A percentile compares a stretch with the other conserved stretches of the same genome.
Conservation (phyloP, 208 protist species). For the Leishmania major region DNA sequence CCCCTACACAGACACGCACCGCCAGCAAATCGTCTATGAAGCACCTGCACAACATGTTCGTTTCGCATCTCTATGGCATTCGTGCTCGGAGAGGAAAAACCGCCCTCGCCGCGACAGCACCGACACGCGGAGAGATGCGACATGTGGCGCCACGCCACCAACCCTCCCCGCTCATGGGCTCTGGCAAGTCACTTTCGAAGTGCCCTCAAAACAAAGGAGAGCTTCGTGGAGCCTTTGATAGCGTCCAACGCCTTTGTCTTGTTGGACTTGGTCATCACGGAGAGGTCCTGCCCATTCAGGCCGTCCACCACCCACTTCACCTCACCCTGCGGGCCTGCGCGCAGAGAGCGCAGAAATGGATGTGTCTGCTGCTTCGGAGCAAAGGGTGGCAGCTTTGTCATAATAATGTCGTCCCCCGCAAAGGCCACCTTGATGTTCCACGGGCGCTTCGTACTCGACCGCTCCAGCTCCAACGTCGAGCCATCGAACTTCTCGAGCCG, state of each 20-base stretch:
- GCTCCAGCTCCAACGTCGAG: conserved; percentile 17
- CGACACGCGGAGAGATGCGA: neutral
- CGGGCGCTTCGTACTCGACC: conserved; percentile 9
- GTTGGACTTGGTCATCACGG: conserved; percentile 25
- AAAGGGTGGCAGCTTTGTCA: conserved; percentile 52
- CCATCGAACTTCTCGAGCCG: conserved; percentile 25
- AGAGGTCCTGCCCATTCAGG: conserved; percentile 64
- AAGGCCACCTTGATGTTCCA: conserved; percentile 64
- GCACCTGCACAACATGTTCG: neutral
- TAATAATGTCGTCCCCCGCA: conserved; percentile 42
- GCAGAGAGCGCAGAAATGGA: conserved; percentile 51
- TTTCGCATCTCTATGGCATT: neutral
- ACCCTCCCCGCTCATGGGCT: neutral
- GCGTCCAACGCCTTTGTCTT: conserved; percentile 45
- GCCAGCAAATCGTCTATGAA: neutral
- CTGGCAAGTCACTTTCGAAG: conserved; percentile 11
- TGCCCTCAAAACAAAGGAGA: conserved; percentile 27
- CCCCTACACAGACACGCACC: conserved; percentile 4
- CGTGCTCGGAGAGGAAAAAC: neutral
- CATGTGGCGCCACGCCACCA: neutral
- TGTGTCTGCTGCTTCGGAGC: conserved; percentile 24
- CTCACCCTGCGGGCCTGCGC: conserved; percentile 32
- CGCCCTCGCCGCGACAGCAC: neutral
- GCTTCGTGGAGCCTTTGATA: conserved; percentile 43
- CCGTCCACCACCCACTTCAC: conserved; percentile 57